These are phyloP conservation scores for Xylaria sp. DNA, from an alignment of 2,329 filamentous ascomycete species.

Conservation along the genomic window DNA sequence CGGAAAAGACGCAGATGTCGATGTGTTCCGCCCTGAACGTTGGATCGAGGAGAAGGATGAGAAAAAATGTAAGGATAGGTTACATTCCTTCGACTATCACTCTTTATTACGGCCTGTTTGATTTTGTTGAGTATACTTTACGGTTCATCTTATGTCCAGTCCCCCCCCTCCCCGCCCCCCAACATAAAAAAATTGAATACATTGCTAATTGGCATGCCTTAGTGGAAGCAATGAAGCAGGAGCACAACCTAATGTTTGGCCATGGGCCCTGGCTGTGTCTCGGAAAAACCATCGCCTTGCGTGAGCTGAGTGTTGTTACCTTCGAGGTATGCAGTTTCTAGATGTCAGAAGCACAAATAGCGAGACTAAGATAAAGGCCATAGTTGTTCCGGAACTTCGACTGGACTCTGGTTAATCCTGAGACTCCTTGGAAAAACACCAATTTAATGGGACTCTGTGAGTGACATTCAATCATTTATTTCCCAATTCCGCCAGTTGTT, in stretches of 20 bases:
- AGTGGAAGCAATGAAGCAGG: constrained; percentile 33
- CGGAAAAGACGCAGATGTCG: constrained; percentile 31
- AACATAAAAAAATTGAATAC: too few species aligned
- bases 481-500: not conserved
- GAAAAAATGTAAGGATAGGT: constrained; percentile 9
- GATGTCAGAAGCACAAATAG: not conserved
- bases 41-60: constrained; percentile 36
- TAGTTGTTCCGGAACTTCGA: constrained; percentile 38
- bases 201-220: not conserved
- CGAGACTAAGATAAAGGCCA: not conserved
- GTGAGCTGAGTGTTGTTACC: constrained; percentile 27
- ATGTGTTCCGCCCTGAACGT: constrained; percentile 38
- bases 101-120: not conserved
- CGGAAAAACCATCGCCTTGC: constrained; percentile 31
- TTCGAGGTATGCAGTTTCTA: constrained; percentile 36
- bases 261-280: constrained; percentile 35
- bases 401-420: constrained; percentile 34
- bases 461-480: not conserved
- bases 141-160: too few species aligned
- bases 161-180: too few species aligned
- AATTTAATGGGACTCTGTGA: constrained; percentile 31
- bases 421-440: constrained; percentile 33
- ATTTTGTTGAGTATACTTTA: too few species aligned
- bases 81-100: too few species aligned
- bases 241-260: constrained; percentile 30